Evolutionary conservation across 73 alveolate genomes (phyloP).

Genomic region (Blepharisma stoltei): DNA sequence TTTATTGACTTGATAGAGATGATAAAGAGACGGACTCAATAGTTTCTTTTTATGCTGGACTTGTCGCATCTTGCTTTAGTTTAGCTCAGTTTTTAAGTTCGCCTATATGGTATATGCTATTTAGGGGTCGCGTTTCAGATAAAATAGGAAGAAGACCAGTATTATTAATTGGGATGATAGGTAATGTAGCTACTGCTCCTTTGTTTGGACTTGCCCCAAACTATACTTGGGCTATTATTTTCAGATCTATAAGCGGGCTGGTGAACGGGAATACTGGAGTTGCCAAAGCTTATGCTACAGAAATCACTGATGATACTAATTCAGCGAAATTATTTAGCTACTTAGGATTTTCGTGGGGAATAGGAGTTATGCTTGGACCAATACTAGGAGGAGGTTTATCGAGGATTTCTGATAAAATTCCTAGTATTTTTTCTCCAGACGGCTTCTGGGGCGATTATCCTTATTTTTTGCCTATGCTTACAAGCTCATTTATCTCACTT

Average conservation of each 20-base stretch:
- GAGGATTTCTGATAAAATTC: neutral
- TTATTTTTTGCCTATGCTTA: neutral
- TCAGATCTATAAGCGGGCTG: slow-evolving; percentile 3
- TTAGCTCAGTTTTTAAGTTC: too few species aligned
- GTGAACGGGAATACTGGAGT: neutral
- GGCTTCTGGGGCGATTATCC: slow-evolving; percentile 12
- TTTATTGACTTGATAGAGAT: too few species aligned
- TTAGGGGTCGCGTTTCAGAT: slow-evolving; percentile 19
- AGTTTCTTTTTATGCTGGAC: too few species aligned
- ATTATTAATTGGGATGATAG: neutral
- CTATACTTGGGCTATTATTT: neutral
- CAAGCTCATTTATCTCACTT: slow-evolving; percentile 9
- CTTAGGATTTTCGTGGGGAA: neutral
- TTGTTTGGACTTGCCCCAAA: neutral
- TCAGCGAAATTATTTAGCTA: neutral
- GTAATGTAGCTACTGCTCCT: neutral
- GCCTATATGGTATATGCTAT: neutral
- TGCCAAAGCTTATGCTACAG: slow-evolving; percentile 1
- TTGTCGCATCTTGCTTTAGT: too few species aligned
- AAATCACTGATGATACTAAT: neutral
- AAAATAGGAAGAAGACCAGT: slow-evolving; percentile 6
- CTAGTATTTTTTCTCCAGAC: neutral
- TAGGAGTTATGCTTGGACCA: slow-evolving; percentile 12
- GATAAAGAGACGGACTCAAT: too few species aligned
- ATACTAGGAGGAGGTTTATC: slow-evolving; percentile 19